phyloP scores from a whole-genome alignment of 2,329 filamentous ascomycete species.

The Hypoxylon sp. region DNA sequence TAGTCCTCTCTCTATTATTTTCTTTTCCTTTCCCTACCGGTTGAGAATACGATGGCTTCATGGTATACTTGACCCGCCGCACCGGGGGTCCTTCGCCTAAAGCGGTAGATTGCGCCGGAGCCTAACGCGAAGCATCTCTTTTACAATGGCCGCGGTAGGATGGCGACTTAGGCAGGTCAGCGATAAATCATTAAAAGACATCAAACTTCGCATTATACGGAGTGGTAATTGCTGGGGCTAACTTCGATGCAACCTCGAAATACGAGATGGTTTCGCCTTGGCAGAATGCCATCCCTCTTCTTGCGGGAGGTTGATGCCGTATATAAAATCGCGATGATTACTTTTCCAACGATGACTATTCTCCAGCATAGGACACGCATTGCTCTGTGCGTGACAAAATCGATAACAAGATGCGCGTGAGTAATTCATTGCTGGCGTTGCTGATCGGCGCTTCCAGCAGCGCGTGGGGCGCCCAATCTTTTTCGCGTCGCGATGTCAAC shows the following conservation, averaged over 20 bases:
- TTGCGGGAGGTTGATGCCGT: background rate
- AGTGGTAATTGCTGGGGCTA: slow-evolving; percentile 15
- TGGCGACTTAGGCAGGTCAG: background rate
- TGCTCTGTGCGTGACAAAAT: background rate
- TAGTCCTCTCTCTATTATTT: too few relatives aligned
- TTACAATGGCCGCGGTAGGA: too few relatives aligned
- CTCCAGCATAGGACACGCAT: background rate
- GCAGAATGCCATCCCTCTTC: slow-evolving; percentile 7
- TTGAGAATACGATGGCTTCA: slow-evolving; percentile 10
- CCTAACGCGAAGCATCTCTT: too few relatives aligned
- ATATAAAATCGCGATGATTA: slow-evolving; percentile 7
- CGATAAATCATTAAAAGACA: slow-evolving; percentile 15
- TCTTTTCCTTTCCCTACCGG: background rate
- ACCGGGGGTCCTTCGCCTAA: slow-evolving; percentile 8
- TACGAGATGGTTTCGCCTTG: slow-evolving; percentile 28
- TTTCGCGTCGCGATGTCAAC: slow-evolving; percentile 12
- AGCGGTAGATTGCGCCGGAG: too few relatives aligned
- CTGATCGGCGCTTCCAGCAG: slow-evolving; percentile 8
- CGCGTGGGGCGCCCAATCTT: slow-evolving; percentile 1
- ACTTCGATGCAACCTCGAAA: slow-evolving; percentile 23
- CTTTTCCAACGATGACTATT: slow-evolving; percentile 5
- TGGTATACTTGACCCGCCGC: background rate
- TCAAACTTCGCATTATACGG: slow-evolving; percentile 16
- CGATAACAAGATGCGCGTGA: slow-evolving; percentile 16
- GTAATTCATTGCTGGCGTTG: slow-evolving; percentile 8